Conservation (phyloP, 2,329 filamentous ascomycete species). For the Colletotrichum magnum region DNA sequence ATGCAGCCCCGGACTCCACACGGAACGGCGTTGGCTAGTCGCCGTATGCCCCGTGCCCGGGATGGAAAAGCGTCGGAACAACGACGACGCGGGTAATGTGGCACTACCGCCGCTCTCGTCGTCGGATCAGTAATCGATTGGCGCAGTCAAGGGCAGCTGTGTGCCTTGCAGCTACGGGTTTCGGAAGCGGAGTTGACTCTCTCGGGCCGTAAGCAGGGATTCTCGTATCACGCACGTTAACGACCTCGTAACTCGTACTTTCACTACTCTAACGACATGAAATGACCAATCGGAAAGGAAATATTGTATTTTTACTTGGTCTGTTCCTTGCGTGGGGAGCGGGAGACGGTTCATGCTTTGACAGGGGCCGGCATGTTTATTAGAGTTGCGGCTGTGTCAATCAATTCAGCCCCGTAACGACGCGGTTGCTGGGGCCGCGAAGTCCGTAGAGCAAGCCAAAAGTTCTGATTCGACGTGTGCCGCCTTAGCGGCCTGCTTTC, state of each 20-base stretch:
- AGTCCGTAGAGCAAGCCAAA: not conserved
- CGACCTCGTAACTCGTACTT: not conserved
- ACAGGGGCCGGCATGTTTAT: not conserved
- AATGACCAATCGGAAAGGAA: no score
- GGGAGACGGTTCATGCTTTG: not conserved
- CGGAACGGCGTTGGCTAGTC: no score
- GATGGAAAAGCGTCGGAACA: no score
- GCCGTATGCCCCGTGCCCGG: no score
- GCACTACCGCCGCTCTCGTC: no score
- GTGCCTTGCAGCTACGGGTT: not conserved
- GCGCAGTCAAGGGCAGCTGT: no score
- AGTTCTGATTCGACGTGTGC: not conserved
- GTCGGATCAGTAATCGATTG: no score
- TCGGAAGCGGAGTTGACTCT: not conserved
- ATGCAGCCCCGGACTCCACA: no score
- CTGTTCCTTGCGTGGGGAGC: not conserved
- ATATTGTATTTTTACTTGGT: no score
- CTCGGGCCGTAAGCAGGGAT: not conserved
- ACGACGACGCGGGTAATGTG: no score
- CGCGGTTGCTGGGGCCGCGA: constrained; percentile 51
- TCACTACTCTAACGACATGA: no score
- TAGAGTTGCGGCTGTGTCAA: not conserved
- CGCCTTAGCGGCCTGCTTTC: not conserved
- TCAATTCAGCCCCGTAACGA: constrained; percentile 57
- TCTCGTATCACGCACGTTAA: not conserved